These are phyloP conservation scores for Saxophila tyrrhenica DNA, from an alignment of 495 filamentous ascomycete genomes.

Conservation along the genomic window DNA sequence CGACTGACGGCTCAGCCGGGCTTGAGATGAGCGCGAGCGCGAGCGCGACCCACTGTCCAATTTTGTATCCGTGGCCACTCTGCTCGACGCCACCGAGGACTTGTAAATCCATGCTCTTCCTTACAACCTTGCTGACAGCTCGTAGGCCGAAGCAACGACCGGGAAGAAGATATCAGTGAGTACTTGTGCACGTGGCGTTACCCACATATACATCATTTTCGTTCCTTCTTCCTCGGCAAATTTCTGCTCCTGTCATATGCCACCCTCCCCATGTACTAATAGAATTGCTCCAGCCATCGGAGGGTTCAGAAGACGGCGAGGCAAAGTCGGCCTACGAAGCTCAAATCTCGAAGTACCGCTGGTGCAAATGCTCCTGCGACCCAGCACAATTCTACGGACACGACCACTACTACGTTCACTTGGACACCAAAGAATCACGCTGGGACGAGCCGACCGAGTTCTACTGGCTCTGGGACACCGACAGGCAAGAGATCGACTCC, in stretches of 20 bases:
- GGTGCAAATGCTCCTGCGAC: constrained; percentile 16
- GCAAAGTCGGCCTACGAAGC: not conserved
- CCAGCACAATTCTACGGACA: not conserved
- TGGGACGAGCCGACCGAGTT: constrained; percentile 14
- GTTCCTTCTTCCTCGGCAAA: not conserved
- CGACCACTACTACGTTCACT: constrained; percentile 16
- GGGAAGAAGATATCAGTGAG: constrained; percentile 3
- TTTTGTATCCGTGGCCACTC: no score
- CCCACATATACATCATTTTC: not conserved
- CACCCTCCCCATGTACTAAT: not conserved
- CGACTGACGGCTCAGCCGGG: no score
- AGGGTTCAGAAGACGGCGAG: not conserved
- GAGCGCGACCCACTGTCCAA: no score
- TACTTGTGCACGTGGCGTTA: not conserved
- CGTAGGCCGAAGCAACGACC: constrained; percentile 2
- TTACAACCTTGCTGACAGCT: constrained; percentile 6
- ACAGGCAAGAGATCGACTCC: not conserved
- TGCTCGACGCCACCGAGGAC: no score
- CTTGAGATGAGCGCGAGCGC: no score
- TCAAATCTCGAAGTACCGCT: constrained; percentile 3
- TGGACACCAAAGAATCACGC: constrained; percentile 8
- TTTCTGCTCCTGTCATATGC: not conserved
- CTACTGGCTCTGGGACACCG: constrained; percentile 19
- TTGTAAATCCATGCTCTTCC: not conserved
- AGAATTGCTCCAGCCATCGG: not conserved